These are phyloP conservation scores for Botrytis squamosa DNA, from an alignment of 2,329 filamentous ascomycete genomes.

Conservation along the genomic window DNA sequence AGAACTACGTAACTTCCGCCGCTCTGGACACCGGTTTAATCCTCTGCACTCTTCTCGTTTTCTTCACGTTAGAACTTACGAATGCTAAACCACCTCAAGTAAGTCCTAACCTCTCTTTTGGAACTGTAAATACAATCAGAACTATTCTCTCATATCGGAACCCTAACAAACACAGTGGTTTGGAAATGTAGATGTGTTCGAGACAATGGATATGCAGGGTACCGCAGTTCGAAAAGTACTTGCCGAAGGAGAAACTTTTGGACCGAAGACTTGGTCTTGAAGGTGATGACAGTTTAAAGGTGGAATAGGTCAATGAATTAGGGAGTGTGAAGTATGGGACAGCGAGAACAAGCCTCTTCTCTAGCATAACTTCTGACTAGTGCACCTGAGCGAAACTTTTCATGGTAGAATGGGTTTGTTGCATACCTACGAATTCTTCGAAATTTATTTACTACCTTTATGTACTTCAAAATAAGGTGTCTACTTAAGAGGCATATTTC, in stretches of 20 bases:
- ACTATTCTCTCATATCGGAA: not conserved
- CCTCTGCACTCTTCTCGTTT: conserved; percentile 65
- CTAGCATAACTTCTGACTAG: not conserved
- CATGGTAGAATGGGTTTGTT: not conserved
- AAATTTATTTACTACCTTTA: not conserved
- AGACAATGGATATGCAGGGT: not conserved
- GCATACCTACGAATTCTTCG: not conserved
- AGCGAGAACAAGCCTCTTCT: not conserved
- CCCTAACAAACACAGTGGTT: not conserved
- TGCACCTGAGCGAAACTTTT: not conserved
- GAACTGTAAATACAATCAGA: not conserved
- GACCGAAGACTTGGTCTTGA: conserved; percentile 25
- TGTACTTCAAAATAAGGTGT: not conserved
- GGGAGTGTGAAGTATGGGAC: not conserved
- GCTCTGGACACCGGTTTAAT: conserved; percentile 68
- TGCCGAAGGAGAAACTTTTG: conserved; percentile 25
- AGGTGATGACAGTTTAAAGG: not conserved
- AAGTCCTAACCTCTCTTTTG: not conserved
- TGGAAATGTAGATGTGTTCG: not conserved
- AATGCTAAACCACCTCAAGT: not conserved
- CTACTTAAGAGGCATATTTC: not conserved
- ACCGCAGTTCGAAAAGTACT: not conserved
- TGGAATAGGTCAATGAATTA: not conserved
- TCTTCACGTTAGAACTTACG: conserved; percentile 21
- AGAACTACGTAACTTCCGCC: conserved; percentile 58